A percentile compares a stretch with the other conserved stretches of the same genome.
These are phyloP conservation scores for Curvularia sp. DNA, from an alignment of 2,329 filamentous ascomycete species.

Conservation along the genomic window DNA sequence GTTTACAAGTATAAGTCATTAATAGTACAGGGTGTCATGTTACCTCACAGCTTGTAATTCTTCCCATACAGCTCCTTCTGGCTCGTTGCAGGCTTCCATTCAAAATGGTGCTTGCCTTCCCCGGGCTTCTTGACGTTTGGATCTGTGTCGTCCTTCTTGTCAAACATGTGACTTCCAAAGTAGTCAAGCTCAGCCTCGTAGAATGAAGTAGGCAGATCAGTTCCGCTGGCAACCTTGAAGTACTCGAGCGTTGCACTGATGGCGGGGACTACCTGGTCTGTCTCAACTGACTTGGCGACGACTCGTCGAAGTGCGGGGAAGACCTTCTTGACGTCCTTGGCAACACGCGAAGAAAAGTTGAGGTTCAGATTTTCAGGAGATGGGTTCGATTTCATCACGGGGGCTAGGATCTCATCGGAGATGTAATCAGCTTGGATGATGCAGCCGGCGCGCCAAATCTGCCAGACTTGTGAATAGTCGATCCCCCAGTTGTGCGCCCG, in stretches of 20 bases:
- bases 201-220: conserved; percentile 69
- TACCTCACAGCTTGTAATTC: conserved; percentile 16
- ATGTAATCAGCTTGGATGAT: conserved; percentile 74
- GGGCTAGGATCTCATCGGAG: conserved; percentile 62
- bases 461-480: conserved; percentile 59
- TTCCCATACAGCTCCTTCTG: conserved; percentile 32
- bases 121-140: conserved; percentile 55
- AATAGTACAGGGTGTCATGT: background rate
- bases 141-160: conserved; percentile 61
- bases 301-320: conserved; percentile 63
- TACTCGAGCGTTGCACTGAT: conserved; percentile 70
- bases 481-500: conserved; percentile 66
- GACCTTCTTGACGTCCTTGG: conserved; percentile 60
- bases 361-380: conserved; percentile 56
- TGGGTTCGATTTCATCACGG: conserved; percentile 49
- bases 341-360: conserved; percentile 54
- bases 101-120: conserved; percentile 68
- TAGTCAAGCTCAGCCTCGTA: conserved; percentile 75
- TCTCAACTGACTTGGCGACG: conserved; percentile 61
- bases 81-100: conserved; percentile 61
- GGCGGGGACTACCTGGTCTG: conserved; percentile 66
- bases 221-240: conserved; percentile 67
- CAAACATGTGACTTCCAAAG: conserved; percentile 72
- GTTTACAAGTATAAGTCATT: background rate
- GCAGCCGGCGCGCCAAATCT: conserved; percentile 73